These are phyloP conservation scores for Aquilaria agallochum DNA, from an alignment of 441 rosid genomes.

Conservation along the genomic window DNA sequence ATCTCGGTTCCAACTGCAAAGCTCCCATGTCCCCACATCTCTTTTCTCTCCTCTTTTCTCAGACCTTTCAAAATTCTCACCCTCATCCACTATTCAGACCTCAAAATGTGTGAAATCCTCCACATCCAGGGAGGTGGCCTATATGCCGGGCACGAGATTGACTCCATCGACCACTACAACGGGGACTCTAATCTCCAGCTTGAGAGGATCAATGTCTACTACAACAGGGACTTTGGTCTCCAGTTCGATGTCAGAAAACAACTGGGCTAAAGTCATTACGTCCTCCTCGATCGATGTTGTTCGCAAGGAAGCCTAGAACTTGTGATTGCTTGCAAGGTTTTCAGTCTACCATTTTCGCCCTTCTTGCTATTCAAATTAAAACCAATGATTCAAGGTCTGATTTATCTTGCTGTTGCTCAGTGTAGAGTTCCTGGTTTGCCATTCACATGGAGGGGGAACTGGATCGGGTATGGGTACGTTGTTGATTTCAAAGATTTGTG, in stretches of 20 bases:
- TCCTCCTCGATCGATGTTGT: conserved; percentile 23
- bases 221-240: not conserved
- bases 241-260: conserved; percentile 23
- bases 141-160: conserved; percentile 34
- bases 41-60: no score
- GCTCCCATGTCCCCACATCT: no score
- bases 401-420: not conserved
- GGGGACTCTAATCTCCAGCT: conserved; percentile 20
- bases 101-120: conserved; percentile 27
- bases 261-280: conserved; percentile 29
- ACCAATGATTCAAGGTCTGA: no score
- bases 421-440: conserved; percentile 17
- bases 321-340: conserved; percentile 32
- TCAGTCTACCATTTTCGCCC: no score
- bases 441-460: conserved; percentile 23
- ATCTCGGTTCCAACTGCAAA: no score
- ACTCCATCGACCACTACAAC: conserved; percentile 19
- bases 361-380: no score
- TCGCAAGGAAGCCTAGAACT: conserved; percentile 24
- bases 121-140: conserved; percentile 32
- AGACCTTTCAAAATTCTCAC: no score
- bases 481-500: conserved; percentile 17
- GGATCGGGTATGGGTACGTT: conserved; percentile 23
- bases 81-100: no score
- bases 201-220: conserved; percentile 24